A percentile compares a stretch with the other conserved stretches of the same genome.
phyloP scores from a whole-genome alignment of 495 filamentous ascomycete genomes.

The Penicillium herquei region DNA sequence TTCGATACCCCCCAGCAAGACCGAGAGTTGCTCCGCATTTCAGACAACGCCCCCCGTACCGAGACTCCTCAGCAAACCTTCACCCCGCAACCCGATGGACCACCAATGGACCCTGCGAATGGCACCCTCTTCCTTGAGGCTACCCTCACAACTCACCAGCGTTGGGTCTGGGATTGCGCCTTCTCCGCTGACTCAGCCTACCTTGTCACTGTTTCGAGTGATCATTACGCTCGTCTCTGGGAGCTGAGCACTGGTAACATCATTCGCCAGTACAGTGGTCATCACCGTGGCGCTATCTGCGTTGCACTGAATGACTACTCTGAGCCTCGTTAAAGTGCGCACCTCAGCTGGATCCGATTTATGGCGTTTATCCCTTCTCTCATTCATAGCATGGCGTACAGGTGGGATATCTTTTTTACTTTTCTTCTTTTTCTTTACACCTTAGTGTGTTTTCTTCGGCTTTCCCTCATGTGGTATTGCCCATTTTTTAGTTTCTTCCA shows the following conservation, averaged over 20 bases:
- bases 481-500: background rate
- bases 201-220: slow-evolving; percentile 94
- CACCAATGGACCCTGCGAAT: slow-evolving; percentile 42
- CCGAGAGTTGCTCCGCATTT: slow-evolving; percentile 26
- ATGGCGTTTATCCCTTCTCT: background rate
- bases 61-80: slow-evolving; percentile 38
- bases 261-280: slow-evolving; percentile 96
- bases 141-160: slow-evolving; percentile 88
- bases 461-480: too few relatives aligned
- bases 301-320: slow-evolving; percentile 97
- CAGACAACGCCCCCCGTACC: slow-evolving; percentile 22
- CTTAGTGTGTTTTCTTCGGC: background rate
- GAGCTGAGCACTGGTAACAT: slow-evolving; percentile 81
- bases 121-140: slow-evolving; percentile 78
- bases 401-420: background rate
- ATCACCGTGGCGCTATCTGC: slow-evolving; percentile 92
- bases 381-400: slow-evolving; percentile 19
- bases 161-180: slow-evolving; percentile 99
- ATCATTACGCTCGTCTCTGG: slow-evolving; percentile 97
- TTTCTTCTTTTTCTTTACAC: background rate
- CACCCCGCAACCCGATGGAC: slow-evolving; percentile 43
- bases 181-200: slow-evolving; percentile 97
- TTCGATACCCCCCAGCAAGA: slow-evolving; percentile 22
- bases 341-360: background rate
- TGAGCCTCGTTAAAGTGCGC: slow-evolving; percentile 51